These are phyloP conservation scores for Amaranthus palmeri DNA, from an alignment of 148 eudicot species.

Conservation along the genomic window DNA sequence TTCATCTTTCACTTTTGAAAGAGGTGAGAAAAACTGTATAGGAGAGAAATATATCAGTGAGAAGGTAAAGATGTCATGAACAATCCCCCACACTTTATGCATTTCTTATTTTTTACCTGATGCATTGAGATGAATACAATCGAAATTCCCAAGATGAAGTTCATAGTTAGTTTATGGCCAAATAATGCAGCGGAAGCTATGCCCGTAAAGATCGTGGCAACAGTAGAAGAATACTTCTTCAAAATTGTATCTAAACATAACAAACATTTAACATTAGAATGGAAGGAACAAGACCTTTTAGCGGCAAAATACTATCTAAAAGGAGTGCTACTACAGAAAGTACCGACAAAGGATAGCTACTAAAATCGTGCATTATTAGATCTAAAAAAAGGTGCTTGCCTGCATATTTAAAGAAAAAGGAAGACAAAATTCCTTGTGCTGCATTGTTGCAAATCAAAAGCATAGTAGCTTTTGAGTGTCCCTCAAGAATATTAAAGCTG, in stretches of 20 bases:
- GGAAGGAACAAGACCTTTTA: neutral
- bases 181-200: constrained; percentile 88
- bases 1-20: constrained; percentile 84
- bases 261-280: neutral
- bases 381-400: constrained; percentile 30
- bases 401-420: constrained; percentile 71
- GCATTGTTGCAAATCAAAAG: constrained; percentile 64
- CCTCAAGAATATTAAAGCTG: constrained; percentile 56
- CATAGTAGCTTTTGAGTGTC: constrained; percentile 67
- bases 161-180: constrained; percentile 85
- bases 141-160: constrained; percentile 87
- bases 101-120: constrained; percentile 54
- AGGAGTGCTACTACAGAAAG: neutral
- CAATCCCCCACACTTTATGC: neutral
- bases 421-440: constrained; percentile 61
- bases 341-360: neutral
- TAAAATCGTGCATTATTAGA: neutral
- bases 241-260: constrained; percentile 68
- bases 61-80: constrained; percentile 9
- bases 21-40: constrained; percentile 88
- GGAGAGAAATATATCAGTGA: constrained; percentile 24
- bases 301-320: neutral
- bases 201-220: constrained; percentile 91
- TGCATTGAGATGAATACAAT: constrained; percentile 99
- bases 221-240: constrained; percentile 95